A percentile compares a stretch with the other conserved stretches of the same genome.
Evolutionary conservation across 2,329 filamentous ascomycete genomes (phyloP).

Genomic region (Cadophora sp.): DNA sequence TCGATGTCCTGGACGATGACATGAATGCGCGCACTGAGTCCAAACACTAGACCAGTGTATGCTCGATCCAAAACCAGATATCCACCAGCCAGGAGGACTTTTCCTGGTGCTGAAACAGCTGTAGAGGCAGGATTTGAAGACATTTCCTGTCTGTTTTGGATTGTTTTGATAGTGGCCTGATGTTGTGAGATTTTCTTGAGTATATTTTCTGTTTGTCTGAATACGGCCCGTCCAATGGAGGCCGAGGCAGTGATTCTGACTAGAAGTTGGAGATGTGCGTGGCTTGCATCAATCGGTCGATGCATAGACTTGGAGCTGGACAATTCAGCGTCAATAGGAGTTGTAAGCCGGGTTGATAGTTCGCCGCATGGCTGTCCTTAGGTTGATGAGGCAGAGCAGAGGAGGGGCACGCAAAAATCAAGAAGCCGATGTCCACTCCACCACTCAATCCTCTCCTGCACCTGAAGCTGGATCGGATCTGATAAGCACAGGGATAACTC

Average conservation of each 20-base stretch:
- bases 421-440: neutral
- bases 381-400: neutral
- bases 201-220: neutral
- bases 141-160: neutral
- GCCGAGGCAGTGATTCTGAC: neutral
- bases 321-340: slow-evolving; percentile 8
- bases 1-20: slow-evolving; percentile 64
- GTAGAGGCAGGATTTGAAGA: slow-evolving; percentile 29
- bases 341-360: slow-evolving; percentile 29
- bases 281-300: neutral
- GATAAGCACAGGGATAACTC: slow-evolving; percentile 8
- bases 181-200: neutral
- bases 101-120: slow-evolving; percentile 86
- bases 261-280: neutral
- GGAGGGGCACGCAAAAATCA: neutral
- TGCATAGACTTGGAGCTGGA: neutral
- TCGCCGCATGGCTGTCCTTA: neutral
- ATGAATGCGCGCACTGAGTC: slow-evolving; percentile 72
- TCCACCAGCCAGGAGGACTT: slow-evolving; percentile 92
- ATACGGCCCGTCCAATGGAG: neutral
- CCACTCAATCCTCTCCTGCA: neutral
- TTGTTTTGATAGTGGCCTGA: slow-evolving; percentile 19
- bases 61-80: slow-evolving; percentile 91
- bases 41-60: slow-evolving; percentile 79
- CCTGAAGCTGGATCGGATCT: slow-evolving; percentile 1